A percentile compares a stretch with the other conserved stretches of the same genome.
phyloP scores from a whole-genome alignment of 768 basidiomycete species.

The Kwoniella newhampshirensis region DNA sequence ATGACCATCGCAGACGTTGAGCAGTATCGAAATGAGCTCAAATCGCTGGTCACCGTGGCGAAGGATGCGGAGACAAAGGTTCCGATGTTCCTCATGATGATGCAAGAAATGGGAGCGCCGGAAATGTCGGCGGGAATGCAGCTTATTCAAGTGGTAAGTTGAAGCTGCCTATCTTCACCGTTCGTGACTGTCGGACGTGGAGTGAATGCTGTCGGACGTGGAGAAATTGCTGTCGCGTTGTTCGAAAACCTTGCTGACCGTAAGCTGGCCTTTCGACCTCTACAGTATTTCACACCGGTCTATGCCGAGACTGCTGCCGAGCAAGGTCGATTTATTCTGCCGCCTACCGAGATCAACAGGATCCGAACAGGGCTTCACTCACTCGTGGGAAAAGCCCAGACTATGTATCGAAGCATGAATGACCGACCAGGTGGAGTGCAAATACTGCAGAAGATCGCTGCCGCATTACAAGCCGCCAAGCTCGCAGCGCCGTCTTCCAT shows the following conservation, averaged over 20 bases:
- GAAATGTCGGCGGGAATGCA: conserved; percentile 13
- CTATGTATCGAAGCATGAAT: conserved; percentile 3
- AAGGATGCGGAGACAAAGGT: conserved; percentile 26
- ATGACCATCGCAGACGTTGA: conserved; percentile 8
- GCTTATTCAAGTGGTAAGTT: conserved; percentile 15
- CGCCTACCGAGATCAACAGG: conserved; percentile 7
- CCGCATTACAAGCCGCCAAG: conserved; percentile 8
- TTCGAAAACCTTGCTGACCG: neutral
- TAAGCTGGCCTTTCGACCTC: neutral
- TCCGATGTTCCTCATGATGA: conserved; percentile 29
- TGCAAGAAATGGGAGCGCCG: conserved; percentile 20
- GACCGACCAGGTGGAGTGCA: conserved; percentile 14
- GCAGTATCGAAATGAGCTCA: conserved; percentile 19
- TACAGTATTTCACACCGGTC: conserved; percentile 18
- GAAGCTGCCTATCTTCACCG: neutral
- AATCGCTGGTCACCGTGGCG: conserved; percentile 13
- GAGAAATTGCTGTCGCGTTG: too few species aligned
- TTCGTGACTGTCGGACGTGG: too few species aligned
- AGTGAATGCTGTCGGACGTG: too few species aligned
- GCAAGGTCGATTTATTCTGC: conserved; percentile 15
- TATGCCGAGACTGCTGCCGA: conserved; percentile 11
- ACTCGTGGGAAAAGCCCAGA: conserved; percentile 11
- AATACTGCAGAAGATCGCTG: neutral
- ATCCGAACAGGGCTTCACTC: conserved; percentile 5
- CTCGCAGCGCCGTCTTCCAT: neutral